These are phyloP conservation scores for Evernia prunastri DNA, from an alignment of 495 filamentous ascomycete genomes.

Conservation along the genomic window DNA sequence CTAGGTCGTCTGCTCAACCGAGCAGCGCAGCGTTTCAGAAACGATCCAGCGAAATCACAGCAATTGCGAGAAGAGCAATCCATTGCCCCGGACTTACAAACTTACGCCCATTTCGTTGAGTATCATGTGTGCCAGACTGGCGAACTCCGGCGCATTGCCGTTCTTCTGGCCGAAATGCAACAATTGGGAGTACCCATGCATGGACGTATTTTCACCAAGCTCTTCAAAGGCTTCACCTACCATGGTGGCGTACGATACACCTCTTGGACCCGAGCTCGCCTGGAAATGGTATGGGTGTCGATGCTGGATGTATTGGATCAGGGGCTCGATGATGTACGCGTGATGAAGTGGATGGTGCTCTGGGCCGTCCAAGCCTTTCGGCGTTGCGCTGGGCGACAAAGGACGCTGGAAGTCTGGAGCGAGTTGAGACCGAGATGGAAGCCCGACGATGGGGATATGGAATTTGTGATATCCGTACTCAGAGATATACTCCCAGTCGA, in stretches of 20 bases:
- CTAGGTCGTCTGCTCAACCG: conserved; percentile 39
- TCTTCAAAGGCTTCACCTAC: conserved; percentile 61
- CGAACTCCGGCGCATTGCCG: conserved; percentile 48
- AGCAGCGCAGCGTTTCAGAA: conserved; percentile 48
- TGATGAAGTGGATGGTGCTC: conserved; percentile 26
- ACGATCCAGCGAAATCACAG: conserved; percentile 39
- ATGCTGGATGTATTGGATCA: conserved; percentile 24
- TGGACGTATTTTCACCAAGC: conserved; percentile 54
- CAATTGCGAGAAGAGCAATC: conserved; percentile 48
- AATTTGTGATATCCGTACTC: conserved; percentile 11
- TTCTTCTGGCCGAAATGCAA: conserved; percentile 61
- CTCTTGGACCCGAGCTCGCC: conserved; percentile 51
- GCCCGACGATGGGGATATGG: conserved; percentile 11
- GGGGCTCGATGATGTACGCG: conserved; percentile 12
- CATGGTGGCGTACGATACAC: conserved; percentile 55
- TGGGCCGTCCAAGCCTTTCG: conserved; percentile 27
- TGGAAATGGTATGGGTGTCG: conserved; percentile 40
- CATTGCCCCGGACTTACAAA: conserved; percentile 55
- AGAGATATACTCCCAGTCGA: background rate
- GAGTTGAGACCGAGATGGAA: conserved; percentile 25
- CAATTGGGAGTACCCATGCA: conserved; percentile 49
- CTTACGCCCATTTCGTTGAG: conserved; percentile 57
- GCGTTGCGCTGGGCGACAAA: conserved; percentile 23
- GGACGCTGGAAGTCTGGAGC: conserved; percentile 25
- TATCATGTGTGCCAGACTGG: conserved; percentile 46